phyloP scores from a whole-genome alignment of 768 basidiomycete species.

The Artomyces pyxidatus region DNA sequence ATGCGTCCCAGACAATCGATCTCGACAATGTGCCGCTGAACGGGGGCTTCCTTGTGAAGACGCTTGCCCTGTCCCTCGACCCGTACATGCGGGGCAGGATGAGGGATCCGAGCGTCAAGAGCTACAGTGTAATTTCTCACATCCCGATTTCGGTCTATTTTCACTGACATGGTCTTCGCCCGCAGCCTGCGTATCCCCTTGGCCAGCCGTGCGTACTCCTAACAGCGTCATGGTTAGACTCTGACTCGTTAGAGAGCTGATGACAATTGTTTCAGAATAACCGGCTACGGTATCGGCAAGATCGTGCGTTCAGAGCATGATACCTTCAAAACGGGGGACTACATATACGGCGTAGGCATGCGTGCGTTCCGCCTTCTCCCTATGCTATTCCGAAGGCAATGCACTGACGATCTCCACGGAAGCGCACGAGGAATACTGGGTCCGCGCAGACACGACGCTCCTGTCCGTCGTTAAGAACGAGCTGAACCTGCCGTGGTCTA shows the following conservation, averaged over 20 bases:
- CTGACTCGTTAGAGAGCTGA: conserved; percentile 1
- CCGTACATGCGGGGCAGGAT: conserved; percentile 29
- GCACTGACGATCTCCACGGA: conserved; percentile 12
- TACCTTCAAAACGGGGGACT: conserved; percentile 28
- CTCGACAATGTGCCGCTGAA: conserved; percentile 6
- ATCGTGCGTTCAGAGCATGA: conserved; percentile 35
- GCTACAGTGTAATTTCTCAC: not conserved
- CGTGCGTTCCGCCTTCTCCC: not conserved
- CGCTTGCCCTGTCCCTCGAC: conserved; percentile 31
- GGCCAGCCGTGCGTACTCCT: conserved; percentile 21
- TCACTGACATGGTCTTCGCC: not conserved
- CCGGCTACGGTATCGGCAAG: conserved; percentile 32
- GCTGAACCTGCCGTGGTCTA: conserved; percentile 39
- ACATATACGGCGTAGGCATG: conserved; percentile 30
- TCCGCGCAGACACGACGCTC: conserved; percentile 19
- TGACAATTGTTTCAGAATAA: not conserved
- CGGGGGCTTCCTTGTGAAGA: conserved; percentile 10
- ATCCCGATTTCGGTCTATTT: not conserved
- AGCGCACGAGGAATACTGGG: conserved; percentile 35
- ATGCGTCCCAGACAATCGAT: conserved; percentile 10
- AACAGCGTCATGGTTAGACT: not conserved
- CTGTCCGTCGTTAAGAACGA: conserved; percentile 31
- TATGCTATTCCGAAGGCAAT: not conserved
- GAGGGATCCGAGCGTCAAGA: conserved; percentile 12
- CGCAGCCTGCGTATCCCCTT: conserved; percentile 17